Conservation (phyloP, 768 basidiomycete genomes). For the Glaciozyma martinii region DNA sequence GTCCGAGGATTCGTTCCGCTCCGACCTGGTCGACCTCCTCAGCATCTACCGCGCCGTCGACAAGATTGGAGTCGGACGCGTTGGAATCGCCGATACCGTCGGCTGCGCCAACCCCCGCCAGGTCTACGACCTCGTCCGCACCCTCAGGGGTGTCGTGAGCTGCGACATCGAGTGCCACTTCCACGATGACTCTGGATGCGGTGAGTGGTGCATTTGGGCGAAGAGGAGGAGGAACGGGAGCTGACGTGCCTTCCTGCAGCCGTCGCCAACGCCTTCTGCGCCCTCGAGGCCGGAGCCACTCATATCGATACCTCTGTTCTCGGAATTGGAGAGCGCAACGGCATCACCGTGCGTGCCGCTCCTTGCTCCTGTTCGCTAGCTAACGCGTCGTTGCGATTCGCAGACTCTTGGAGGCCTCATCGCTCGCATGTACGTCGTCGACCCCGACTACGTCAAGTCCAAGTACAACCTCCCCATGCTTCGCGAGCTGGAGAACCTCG, state of each 20-base stretch:
- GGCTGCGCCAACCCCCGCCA: constrained; percentile 98
- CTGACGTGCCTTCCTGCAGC: constrained; percentile 45
- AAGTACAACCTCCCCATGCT: constrained; percentile 98
- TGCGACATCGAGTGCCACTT: constrained; percentile 98
- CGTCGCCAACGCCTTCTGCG: constrained; percentile 96
- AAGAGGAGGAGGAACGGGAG: not conserved
- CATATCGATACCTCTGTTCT: constrained; percentile 98
- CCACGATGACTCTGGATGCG: constrained; percentile 85
- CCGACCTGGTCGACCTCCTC: constrained; percentile 94
- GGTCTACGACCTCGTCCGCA: constrained; percentile 95
- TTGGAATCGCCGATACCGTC: constrained; percentile 98
- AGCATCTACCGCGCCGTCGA: constrained; percentile 99
- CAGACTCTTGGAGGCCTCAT: constrained; percentile 85
- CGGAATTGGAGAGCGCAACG: constrained; percentile 97
- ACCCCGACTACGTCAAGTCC: constrained; percentile 97
- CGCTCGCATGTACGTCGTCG: constrained; percentile 85
- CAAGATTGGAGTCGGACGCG: constrained; percentile 97
- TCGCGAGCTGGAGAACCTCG: constrained; percentile 95
- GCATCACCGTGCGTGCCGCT: constrained; percentile 56
- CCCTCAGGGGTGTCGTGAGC: constrained; percentile 85
- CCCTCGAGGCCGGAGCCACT: constrained; percentile 95
- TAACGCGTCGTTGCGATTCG: not conserved
- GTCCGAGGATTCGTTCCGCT: constrained; percentile 98
- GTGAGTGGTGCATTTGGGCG: constrained; percentile 53
- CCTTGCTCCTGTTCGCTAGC: not conserved